phyloP scores from a whole-genome alignment of 306 rosid species.

The Sphenostylis stenocarpa region DNA sequence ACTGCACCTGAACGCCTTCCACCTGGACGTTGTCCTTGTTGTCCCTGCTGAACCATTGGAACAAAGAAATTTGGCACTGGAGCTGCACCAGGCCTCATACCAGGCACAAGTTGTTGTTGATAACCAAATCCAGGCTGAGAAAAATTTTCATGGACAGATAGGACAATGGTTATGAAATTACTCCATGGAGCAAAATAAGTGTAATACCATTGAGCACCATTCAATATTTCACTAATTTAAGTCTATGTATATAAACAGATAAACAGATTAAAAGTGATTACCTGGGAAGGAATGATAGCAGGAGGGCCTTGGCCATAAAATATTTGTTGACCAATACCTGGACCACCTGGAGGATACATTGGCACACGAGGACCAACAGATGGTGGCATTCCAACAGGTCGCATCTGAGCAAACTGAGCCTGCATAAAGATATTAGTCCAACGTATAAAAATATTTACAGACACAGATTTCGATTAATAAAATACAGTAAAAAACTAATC shows the following conservation, averaged over 20 bases:
- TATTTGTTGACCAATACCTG: conserved; percentile 94
- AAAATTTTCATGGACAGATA: conserved; percentile 1
- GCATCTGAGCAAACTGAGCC: conserved; percentile 98
- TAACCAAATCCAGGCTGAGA: conserved; percentile 95
- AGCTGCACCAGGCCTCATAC: conserved; percentile 97
- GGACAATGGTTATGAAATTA: conserved; percentile 13
- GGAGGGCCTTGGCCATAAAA: conserved; percentile 98
- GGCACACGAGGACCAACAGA: conserved; percentile 97
- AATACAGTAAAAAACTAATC: not conserved
- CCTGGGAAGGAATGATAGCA: conserved; percentile 98
- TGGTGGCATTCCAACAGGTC: conserved; percentile 82
- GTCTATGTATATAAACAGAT: not conserved
- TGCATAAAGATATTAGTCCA: conserved; percentile 33
- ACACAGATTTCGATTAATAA: not conserved
- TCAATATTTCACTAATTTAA: not conserved
- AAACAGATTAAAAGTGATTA: conserved; percentile 26
- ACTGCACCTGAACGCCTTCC: conserved; percentile 86
- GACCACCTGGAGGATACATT: conserved; percentile 96
- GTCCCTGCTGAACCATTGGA: conserved; percentile 99
- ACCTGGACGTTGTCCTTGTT: conserved; percentile 94
- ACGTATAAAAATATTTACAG: not conserved
- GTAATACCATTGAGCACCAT: not conserved
- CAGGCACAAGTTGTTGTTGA: conserved; percentile 98
- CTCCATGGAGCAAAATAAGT: not conserved
- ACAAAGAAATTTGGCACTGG: conserved; percentile 94